These are phyloP conservation scores for Trichoderma atroviride DNA, from an alignment of 2,329 filamentous ascomycete species.

Conservation along the genomic window DNA sequence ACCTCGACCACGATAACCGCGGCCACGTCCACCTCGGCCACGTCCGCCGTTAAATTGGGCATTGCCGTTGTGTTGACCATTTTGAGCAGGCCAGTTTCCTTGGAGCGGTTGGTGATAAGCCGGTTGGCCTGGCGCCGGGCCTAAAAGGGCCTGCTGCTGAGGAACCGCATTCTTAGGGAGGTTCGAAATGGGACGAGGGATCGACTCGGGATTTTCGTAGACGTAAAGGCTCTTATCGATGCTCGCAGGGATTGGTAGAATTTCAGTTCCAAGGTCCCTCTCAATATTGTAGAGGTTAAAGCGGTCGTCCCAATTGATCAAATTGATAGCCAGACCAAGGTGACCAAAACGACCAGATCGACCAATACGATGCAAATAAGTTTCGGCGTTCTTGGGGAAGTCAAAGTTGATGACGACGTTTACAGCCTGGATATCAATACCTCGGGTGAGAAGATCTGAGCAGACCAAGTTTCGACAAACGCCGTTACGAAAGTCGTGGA, in stretches of 20 bases:
- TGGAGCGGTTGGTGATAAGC: slow-evolving; percentile 35
- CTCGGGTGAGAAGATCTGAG: slow-evolving; percentile 94
- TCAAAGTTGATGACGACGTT: slow-evolving; percentile 99
- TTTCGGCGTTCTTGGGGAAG: slow-evolving; percentile 99
- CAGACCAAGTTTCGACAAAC: slow-evolving; percentile 98
- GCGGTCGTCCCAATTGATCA: slow-evolving; percentile 99
- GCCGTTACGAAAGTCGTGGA: slow-evolving; percentile 98
- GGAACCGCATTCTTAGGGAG: slow-evolving; percentile 42
- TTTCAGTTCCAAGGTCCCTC: slow-evolving; percentile 94
- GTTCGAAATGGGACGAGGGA: slow-evolving; percentile 75
- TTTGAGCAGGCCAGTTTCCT: slow-evolving; percentile 49
- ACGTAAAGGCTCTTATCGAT: slow-evolving; percentile 99
- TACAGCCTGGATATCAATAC: slow-evolving; percentile 99
- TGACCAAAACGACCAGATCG: slow-evolving; percentile 97
- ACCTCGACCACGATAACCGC: slow-evolving; percentile 45
- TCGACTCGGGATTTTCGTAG: slow-evolving; percentile 93
- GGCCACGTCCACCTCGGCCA: slow-evolving; percentile 44
- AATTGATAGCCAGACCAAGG: slow-evolving; percentile 94
- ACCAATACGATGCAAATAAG: slow-evolving; percentile 96
- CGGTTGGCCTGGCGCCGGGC: slow-evolving; percentile 27
- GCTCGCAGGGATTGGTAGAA: slow-evolving; percentile 88
- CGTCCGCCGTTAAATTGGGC: slow-evolving; percentile 41
- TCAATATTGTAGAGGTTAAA: slow-evolving; percentile 99
- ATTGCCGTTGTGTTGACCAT: slow-evolving; percentile 43
- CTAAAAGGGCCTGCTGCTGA: slow-evolving; percentile 30